phyloP scores from a whole-genome alignment of 495 filamentous ascomycete species.

The Talaromyces proteolyticus region DNA sequence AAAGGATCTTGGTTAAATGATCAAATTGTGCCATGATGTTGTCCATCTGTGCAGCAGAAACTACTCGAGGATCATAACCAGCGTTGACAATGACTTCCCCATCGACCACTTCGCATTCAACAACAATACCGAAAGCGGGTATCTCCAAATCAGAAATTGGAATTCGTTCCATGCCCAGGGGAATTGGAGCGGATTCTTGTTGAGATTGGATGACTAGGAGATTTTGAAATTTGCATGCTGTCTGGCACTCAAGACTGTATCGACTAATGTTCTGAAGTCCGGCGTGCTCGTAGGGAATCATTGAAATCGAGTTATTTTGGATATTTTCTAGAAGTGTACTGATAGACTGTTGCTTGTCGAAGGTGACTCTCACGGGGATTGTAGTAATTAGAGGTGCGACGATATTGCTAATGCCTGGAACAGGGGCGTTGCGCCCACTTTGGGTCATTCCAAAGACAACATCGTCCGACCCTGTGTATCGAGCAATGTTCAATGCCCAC shows the following conservation, averaged over 20 bases:
- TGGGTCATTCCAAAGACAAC: constrained; percentile 32
- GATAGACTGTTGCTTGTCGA: constrained; percentile 8
- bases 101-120: neutral
- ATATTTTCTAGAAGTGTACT: constrained; percentile 16
- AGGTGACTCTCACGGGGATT: constrained; percentile 43
- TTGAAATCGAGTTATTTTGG: constrained; percentile 22
- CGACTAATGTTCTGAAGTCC: constrained; percentile 41
- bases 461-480: constrained; percentile 17
- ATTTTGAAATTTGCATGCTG: constrained; percentile 47
- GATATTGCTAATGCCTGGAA: constrained; percentile 10
- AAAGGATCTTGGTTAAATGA: neutral
- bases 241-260: constrained; percentile 38
- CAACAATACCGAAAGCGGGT: neutral
- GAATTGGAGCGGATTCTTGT: constrained; percentile 17
- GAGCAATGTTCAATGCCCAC: constrained; percentile 23
- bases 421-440: constrained; percentile 11
- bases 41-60: neutral
- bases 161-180: neutral
- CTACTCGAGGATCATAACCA: neutral
- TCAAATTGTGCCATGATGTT: neutral
- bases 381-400: constrained; percentile 45
- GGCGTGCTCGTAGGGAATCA: constrained; percentile 31
- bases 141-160: neutral
- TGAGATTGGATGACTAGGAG: constrained; percentile 41
- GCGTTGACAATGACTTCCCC: neutral